Percentiles rank a stretch among this genome's conserved stretches.
These are phyloP conservation scores for Umbelopsis sp. DNA, from an alignment of 192 early-diverging fungal genomes.

Conservation along the genomic window DNA sequence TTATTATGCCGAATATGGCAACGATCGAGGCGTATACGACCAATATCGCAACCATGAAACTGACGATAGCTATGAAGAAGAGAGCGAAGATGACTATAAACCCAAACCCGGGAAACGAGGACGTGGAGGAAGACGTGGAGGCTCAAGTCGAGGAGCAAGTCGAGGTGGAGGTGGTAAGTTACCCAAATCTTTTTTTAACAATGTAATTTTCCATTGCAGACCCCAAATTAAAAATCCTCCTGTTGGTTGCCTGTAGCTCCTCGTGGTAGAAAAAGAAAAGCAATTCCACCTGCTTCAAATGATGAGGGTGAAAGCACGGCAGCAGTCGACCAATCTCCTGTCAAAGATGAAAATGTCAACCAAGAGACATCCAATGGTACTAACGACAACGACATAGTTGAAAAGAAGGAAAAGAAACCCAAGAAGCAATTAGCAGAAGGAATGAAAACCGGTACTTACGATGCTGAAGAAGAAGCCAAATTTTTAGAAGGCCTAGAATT, in stretches of 20 bases:
- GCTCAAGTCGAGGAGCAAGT: neutral
- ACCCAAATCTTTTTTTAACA: neutral
- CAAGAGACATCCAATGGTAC: neutral
- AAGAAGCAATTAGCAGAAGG: constrained; percentile 51
- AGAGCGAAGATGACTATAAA: constrained; percentile 50
- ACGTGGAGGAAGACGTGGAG: constrained; percentile 21
- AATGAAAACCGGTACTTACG: constrained; percentile 74
- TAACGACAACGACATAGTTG: too few relatives aligned
- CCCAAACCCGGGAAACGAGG: constrained; percentile 37
- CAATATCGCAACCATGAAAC: constrained; percentile 34
- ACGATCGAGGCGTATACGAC: constrained; percentile 44
- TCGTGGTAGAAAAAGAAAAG: constrained; percentile 18
- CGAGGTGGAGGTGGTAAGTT: constrained; percentile 8
- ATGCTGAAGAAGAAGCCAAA: constrained; percentile 69
- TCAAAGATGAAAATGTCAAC: too few relatives aligned
- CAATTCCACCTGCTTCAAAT: neutral
- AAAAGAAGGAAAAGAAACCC: constrained; percentile 32
- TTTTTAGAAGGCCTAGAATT: constrained; percentile 81
- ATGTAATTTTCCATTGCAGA: too few relatives aligned
- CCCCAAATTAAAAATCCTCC: neutral
- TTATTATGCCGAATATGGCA: constrained; percentile 63
- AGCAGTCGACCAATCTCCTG: too few relatives aligned
- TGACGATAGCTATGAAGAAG: constrained; percentile 54
- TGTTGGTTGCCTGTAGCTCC: constrained; percentile 10
- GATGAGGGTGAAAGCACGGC: neutral